Evolutionary conservation across 257 asterid species (phyloP).

Genomic region (Nicotiana undulata): DNA sequence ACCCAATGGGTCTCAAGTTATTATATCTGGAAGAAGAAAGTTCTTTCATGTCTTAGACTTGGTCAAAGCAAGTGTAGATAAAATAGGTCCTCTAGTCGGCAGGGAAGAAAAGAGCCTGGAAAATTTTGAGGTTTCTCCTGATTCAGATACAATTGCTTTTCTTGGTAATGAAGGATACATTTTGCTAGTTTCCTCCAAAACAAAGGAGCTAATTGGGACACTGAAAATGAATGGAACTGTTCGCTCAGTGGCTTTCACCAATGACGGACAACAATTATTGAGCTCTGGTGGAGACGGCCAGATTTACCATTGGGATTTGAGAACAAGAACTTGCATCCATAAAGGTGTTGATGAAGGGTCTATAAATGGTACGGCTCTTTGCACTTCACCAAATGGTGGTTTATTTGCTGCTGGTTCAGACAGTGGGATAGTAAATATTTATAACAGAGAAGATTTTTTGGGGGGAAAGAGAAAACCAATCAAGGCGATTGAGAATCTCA

Average conservation of each 20-base stretch:
- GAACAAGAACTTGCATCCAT: slow-evolving; percentile 73
- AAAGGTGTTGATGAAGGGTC: slow-evolving; percentile 93
- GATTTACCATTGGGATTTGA: slow-evolving; percentile 81
- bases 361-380: slow-evolving; percentile 61
- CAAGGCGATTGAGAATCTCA: slow-evolving; percentile 65
- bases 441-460: slow-evolving; percentile 53
- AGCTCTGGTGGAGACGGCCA: slow-evolving; percentile 91
- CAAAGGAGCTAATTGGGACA: slow-evolving; percentile 79
- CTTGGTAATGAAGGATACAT: slow-evolving; percentile 85
- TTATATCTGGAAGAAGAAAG: slow-evolving; percentile 78
- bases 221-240: slow-evolving; percentile 90
- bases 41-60: slow-evolving; percentile 75
- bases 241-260: slow-evolving; percentile 67
- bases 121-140: slow-evolving; percentile 88
- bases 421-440: slow-evolving; percentile 77
- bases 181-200: slow-evolving; percentile 67
- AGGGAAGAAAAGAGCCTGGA: slow-evolving; percentile 97
- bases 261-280: slow-evolving; percentile 54
- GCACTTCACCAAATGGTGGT: slow-evolving; percentile 55
- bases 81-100: slow-evolving; percentile 71
- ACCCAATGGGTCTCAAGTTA: slow-evolving; percentile 86
- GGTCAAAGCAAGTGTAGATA: slow-evolving; percentile 63
- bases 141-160: slow-evolving; percentile 75
- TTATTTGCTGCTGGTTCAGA: slow-evolving; percentile 95
- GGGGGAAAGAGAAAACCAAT: slow-evolving; percentile 83